Base-by-base conservation (phyloP, 1,284 basidiomycete genomes). In the Microbotryum silenes-acaulis region DNA sequence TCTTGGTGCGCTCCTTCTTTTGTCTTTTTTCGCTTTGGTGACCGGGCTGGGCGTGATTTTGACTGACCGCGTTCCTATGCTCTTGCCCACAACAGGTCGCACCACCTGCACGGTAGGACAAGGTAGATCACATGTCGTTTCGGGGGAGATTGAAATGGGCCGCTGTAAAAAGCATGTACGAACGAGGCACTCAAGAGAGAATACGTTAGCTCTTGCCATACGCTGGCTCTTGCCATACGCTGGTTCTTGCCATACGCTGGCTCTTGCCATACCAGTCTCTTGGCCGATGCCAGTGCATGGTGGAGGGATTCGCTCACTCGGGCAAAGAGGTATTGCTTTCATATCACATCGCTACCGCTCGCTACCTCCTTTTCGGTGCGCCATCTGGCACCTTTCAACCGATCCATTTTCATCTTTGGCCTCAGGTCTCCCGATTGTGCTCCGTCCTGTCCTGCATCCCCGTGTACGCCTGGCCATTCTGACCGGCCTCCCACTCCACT, bases 341-440 rank as follows among this genome's bases (percentile, higher is more conserved):
- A 68, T 48, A 64, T 61, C 20, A 64, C 56, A 25, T 69, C 67
- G 47, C 60, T 61, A 23, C 67, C 67, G 51, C 65, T 67, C 55
- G 62, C 64, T 4, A 69, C 47, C 29, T 69, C 67, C 50, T 49
- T 57, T 59, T 66, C 65, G 2, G 65, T 63, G 29, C 65, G 50
- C 67, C 65, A 66, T 46, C 62, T 21, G 31, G 59, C 60, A 18
- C 64, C 64, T 10, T 59, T 49, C 46, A 68, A 51, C 54, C 55
- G 49, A 27, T 63, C 66, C 27, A 67, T 48, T 59, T 59, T 61
- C 21, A 65, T 49, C 48, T 63, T 63, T 8, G 63, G 63, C 12
- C 56, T 60, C 54, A 42, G 18, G 37, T 18, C 37, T 6, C 37
- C 37, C 16, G 16, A 18, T 42, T 2, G 37, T 16, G 47, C 45